Conservation (phyloP, 1,284 basidiomycete species). For the Flammula alnicola region DNA sequence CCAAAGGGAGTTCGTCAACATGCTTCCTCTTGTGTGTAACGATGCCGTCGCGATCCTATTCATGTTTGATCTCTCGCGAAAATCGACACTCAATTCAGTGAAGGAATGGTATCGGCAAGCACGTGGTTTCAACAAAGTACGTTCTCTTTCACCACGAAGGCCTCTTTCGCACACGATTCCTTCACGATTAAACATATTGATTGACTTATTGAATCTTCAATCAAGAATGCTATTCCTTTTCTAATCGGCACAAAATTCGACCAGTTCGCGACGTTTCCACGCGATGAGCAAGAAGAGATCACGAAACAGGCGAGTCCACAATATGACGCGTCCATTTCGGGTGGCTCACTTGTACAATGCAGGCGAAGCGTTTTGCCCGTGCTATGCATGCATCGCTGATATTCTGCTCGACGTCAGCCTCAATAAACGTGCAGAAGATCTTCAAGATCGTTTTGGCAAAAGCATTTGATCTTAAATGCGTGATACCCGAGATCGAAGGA, state of each 20-base stretch:
- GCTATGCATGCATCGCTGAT: constrained; percentile 99
- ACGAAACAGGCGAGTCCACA: constrained; percentile 82
- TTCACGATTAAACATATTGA: background rate
- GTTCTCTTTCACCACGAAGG: constrained; percentile 1
- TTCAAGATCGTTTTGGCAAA: constrained; percentile 96
- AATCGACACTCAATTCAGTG: constrained; percentile 95
- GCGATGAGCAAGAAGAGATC: constrained; percentile 98
- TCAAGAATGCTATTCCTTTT: constrained; percentile 92
- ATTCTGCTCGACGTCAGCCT: constrained; percentile 97
- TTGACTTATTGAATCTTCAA: constrained; percentile 1
- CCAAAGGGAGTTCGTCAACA: constrained; percentile 98
- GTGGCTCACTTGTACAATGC: constrained; percentile 6
- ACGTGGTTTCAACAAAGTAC: constrained; percentile 95
- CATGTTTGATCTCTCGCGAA: constrained; percentile 99
- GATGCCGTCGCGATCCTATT: constrained; percentile 98
- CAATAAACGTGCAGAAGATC: constrained; percentile 99
- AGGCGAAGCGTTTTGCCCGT: constrained; percentile 95
- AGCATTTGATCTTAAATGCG: constrained; percentile 91
- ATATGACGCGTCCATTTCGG: background rate
- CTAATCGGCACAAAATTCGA: constrained; percentile 98
- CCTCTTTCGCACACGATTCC: background rate
- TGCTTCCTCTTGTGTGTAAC: constrained; percentile 97
- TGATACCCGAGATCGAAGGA: constrained; percentile 95
- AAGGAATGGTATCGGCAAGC: constrained; percentile 99
- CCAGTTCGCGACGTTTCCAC: constrained; percentile 92